A percentile compares a stretch with the other conserved stretches of the same genome.
phyloP scores from a whole-genome alignment of 176 grass and related monocot genomes.

The Ensete ventricosum region DNA sequence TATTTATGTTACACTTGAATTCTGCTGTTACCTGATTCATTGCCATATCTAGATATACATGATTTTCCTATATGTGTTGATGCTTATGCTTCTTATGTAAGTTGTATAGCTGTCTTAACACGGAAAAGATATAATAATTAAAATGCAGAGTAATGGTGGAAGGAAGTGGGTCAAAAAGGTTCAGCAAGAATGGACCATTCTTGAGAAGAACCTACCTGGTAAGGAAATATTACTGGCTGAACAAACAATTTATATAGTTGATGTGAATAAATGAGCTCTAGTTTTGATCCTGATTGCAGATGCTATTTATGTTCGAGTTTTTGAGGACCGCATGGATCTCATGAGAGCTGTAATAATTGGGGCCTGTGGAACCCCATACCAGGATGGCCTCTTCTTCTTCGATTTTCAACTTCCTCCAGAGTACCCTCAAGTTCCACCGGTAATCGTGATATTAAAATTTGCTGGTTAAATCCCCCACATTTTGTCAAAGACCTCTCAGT shows the following conservation, averaged over 20 bases:
- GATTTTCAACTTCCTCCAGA: slow-evolving; percentile 90
- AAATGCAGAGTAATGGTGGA: slow-evolving; percentile 58
- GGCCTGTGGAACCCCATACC: slow-evolving; percentile 89
- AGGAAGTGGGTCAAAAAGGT: slow-evolving; percentile 92
- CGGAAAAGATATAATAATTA: not conserved
- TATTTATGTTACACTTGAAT: not conserved
- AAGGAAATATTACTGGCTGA: not conserved
- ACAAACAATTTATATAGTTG: not conserved
- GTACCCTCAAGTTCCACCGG: slow-evolving; percentile 86
- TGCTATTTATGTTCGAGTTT: slow-evolving; percentile 92
- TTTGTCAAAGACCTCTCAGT: not conserved
- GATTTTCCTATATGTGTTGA: not conserved
- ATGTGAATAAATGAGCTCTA: not conserved
- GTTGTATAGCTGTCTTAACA: not conserved
- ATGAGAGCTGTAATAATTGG: slow-evolving; percentile 91
- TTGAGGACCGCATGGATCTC: slow-evolving; percentile 93
- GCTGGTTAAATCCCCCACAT: not conserved
- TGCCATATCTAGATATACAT: not conserved
- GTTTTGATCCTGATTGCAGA: slow-evolving; percentile 48
- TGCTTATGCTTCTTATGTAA: not conserved
- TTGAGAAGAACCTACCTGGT: slow-evolving; percentile 98
- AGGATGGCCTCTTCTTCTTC: slow-evolving; percentile 98
- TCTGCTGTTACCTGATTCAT: too few species aligned
- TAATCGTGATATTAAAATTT: slow-evolving; percentile 27
- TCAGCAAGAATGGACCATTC: slow-evolving; percentile 97